Evolutionary conservation across 2,329 filamentous ascomycete species (phyloP).

Genomic region (Ampelomyces quisqualis): DNA sequence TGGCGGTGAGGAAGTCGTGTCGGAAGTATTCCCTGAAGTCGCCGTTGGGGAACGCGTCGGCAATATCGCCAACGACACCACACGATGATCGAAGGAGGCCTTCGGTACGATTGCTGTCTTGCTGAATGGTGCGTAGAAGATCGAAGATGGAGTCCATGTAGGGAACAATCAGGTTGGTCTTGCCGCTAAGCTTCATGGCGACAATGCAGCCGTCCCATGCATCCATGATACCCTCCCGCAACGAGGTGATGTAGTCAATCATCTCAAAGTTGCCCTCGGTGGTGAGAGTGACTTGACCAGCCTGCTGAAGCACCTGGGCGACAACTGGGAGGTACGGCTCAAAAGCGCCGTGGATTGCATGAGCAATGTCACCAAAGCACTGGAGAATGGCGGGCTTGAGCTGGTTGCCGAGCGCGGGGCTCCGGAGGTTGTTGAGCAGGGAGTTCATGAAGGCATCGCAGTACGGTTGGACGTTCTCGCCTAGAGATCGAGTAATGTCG

Average conservation of each 20-base stretch:
- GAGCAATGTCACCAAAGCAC: conserved; percentile 96
- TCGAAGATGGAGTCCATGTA: conserved; percentile 86
- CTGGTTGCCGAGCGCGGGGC: conserved; percentile 83
- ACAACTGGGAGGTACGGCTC: conserved; percentile 92
- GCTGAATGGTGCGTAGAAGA: conserved; percentile 76
- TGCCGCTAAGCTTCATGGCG: conserved; percentile 81
- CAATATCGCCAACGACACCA: conserved; percentile 95
- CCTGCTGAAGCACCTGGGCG: conserved; percentile 90
- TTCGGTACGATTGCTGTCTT: conserved; percentile 86
- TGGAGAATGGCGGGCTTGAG: conserved; percentile 98
- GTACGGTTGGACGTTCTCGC: conserved; percentile 87
- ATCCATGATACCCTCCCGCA: conserved; percentile 98
- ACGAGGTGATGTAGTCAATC: conserved; percentile 91
- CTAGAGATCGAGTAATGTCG: conserved; percentile 89
- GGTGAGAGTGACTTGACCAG: conserved; percentile 75
- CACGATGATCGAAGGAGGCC: conserved; percentile 89
- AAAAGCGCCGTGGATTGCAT: conserved; percentile 87
- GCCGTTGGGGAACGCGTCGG: conserved; percentile 88
- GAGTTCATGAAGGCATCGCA: conserved; percentile 99
- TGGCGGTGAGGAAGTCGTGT: conserved; percentile 81
- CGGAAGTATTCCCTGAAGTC: conserved; percentile 84
- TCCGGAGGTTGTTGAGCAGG: conserved; percentile 87
- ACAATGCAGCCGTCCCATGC: conserved; percentile 97
- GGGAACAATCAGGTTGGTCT: conserved; percentile 70
- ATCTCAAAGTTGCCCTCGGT: conserved; percentile 88